A percentile compares a stretch with the other conserved stretches of the same genome.
Conservation (phyloP, 129 eudicot species). For the Deinandra increscens region DNA sequence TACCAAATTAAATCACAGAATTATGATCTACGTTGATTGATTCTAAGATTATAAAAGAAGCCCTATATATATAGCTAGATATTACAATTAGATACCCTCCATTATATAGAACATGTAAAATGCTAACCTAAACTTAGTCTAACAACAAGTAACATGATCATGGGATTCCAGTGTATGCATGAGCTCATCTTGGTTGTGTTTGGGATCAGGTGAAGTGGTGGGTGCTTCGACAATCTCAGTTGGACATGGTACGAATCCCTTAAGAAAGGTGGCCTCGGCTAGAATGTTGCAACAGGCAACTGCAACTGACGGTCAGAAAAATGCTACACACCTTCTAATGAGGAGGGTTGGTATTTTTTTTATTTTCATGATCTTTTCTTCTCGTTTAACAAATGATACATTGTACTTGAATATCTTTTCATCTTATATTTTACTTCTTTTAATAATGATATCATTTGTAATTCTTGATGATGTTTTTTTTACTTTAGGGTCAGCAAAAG, state of each 20-base stretch:
- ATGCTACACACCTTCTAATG: conserved; percentile 55
- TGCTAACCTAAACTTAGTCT: too few relatives aligned
- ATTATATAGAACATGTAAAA: too few relatives aligned
- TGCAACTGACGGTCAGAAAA: conserved; percentile 47
- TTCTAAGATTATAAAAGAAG: too few relatives aligned
- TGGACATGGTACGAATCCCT: conserved; percentile 64
- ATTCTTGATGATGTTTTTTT: conserved; percentile 13
- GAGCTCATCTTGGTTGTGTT: conserved; percentile 7
- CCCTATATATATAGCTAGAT: too few relatives aligned
- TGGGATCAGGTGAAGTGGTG: conserved; percentile 84
- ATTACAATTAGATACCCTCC: too few relatives aligned
- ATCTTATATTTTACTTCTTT: conserved; percentile 8
- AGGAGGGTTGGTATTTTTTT: conserved; percentile 51
- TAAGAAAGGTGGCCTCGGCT: conserved; percentile 77
- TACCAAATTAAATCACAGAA: too few relatives aligned
- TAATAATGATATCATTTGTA: neutral
- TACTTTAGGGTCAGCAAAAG: conserved; percentile 49
- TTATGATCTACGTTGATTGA: too few relatives aligned
- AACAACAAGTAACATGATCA: conserved; percentile 1
- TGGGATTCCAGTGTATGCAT: conserved; percentile 7
- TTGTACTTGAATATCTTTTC: neutral
- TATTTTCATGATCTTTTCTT: conserved; percentile 4
- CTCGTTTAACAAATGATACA: conserved; percentile 5
- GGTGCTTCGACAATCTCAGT: conserved; percentile 87
- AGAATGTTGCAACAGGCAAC: conserved; percentile 85